Evolutionary conservation across 768 basidiomycete genomes (phyloP).

Genomic region (Suillus paluster): DNA sequence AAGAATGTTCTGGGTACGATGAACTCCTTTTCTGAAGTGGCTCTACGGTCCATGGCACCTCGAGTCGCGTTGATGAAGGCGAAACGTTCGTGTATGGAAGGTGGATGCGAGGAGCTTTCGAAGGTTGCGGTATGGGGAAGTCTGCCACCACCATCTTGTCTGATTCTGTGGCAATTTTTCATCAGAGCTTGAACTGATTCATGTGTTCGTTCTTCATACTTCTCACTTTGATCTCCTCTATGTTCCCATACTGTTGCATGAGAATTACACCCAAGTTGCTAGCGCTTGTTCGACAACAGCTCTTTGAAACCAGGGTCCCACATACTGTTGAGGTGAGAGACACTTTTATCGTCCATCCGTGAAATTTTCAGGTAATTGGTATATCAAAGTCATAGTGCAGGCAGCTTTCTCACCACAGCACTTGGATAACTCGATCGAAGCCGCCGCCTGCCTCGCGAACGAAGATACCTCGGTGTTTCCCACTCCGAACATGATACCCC

Average conservation of each 20-base stretch:
- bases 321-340: background rate
- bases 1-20: slow-evolving; percentile 4
- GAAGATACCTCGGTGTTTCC: too few relatives aligned
- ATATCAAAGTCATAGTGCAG: too few relatives aligned
- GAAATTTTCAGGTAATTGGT: too few relatives aligned
- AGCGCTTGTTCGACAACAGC: background rate
- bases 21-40: background rate
- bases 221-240: background rate
- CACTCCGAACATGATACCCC: too few relatives aligned
- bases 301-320: background rate
- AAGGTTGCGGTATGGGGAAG: slow-evolving; percentile 3
- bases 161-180: background rate
- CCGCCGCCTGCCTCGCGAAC: background rate
- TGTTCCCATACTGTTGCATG: background rate
- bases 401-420: background rate
- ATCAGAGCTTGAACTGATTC: background rate
- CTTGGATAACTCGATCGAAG: background rate
- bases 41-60: background rate
- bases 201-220: background rate
- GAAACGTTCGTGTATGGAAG: background rate
- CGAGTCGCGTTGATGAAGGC: background rate
- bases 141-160: background rate
- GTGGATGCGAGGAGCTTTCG: background rate
- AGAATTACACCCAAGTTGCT: background rate
- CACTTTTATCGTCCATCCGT: background rate